Evolutionary conservation across 805 yeast genomes (phyloP).

Genomic region (Candida qinlingensis): DNA sequence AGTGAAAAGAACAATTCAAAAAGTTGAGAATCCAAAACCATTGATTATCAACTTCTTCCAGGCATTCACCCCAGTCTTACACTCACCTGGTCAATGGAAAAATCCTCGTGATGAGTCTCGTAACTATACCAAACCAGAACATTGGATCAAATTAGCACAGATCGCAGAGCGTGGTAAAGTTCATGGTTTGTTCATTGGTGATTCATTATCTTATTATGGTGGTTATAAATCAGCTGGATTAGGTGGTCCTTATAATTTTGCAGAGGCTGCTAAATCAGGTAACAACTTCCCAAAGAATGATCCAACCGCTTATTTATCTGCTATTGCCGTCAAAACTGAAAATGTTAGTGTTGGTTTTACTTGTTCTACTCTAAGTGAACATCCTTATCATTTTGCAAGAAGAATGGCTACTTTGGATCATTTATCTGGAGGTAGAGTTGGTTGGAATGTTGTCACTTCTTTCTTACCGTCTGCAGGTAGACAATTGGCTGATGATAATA

Average conservation of each 20-base stretch:
- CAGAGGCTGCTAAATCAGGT: slow-evolving; percentile 10
- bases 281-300: slow-evolving; percentile 11
- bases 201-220: slow-evolving; percentile 8
- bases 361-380: slow-evolving; percentile 35
- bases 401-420: slow-evolving; percentile 37
- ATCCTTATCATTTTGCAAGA: slow-evolving; percentile 35
- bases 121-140: slow-evolving; percentile 25
- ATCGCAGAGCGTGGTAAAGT: slow-evolving; percentile 33
- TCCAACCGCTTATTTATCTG: slow-evolving; percentile 22
- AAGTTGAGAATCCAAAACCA: slow-evolving; percentile 16
- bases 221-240: slow-evolving; percentile 8
- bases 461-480: slow-evolving; percentile 36
- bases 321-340: slow-evolving; percentile 29
- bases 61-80: slow-evolving; percentile 28
- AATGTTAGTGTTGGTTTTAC: slow-evolving; percentile 34
- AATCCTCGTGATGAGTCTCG: slow-evolving; percentile 33
- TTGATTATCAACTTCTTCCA: slow-evolving; percentile 35
- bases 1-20: not conserved
- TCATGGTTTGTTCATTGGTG: slow-evolving; percentile 27
- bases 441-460: slow-evolving; percentile 38
- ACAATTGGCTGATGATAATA: slow-evolving; percentile 20
- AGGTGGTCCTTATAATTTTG: slow-evolving; percentile 8
- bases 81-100: slow-evolving; percentile 32
- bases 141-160: slow-evolving; percentile 34
- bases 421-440: slow-evolving; percentile 35